phyloP scores from a whole-genome alignment of 2,329 filamentous ascomycete genomes.

The Colletotrichum zoysiae region DNA sequence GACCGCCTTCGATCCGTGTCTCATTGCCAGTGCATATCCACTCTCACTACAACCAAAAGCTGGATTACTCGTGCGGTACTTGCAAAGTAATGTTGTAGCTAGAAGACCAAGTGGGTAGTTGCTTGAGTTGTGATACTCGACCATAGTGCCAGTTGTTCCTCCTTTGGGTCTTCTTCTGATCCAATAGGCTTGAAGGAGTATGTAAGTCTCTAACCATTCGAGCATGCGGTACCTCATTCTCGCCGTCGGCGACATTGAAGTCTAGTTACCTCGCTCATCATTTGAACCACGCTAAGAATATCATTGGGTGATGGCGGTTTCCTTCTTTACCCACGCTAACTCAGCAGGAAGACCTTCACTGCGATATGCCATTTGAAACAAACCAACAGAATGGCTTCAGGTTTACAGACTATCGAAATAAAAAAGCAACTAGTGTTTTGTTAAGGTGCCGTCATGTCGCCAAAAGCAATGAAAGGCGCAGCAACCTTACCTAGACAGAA shows the following conservation, averaged over 20 bases:
- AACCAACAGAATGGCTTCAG: neutral
- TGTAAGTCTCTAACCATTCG: conserved; percentile 14
- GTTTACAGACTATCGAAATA: conserved; percentile 55
- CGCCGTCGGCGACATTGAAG: conserved; percentile 15
- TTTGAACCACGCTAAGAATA: conserved; percentile 24
- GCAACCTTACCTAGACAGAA: conserved; percentile 65
- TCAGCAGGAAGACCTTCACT: conserved; percentile 38
- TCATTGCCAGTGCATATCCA: neutral
- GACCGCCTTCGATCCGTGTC: neutral
- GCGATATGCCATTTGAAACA: neutral
- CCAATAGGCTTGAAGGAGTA: conserved; percentile 11
- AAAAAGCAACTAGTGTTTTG: conserved; percentile 56
- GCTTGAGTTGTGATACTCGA: neutral
- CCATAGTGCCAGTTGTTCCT: too few species aligned
- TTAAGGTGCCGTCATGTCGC: conserved; percentile 59
- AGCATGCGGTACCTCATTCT: conserved; percentile 3
- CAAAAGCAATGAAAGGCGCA: conserved; percentile 64
- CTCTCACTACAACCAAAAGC: neutral
- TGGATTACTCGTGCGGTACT: neutral
- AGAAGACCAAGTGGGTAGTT: neutral
- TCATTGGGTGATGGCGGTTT: neutral
- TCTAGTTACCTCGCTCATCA: conserved; percentile 21
- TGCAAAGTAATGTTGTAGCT: neutral
- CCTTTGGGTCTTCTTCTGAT: neutral
- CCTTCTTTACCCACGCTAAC: conserved; percentile 34